Conservation (phyloP, 23 red algal genomes). For the Gracilaria vermiculophylla region DNA sequence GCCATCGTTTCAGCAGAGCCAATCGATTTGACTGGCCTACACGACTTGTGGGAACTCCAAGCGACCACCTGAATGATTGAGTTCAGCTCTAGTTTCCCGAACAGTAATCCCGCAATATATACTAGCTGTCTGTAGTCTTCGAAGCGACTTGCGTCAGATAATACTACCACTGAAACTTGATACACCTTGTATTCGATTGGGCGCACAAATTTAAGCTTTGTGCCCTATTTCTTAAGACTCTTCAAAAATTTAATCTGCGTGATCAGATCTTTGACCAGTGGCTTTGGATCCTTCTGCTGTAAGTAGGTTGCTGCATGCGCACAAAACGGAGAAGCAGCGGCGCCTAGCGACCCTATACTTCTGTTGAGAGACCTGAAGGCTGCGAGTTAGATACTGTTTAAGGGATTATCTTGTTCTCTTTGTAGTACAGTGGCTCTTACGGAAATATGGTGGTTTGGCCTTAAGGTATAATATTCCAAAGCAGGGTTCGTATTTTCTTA, state of each 20-base stretch:
- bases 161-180: neutral
- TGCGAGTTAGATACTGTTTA: neutral
- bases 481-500: too few species aligned
- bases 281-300: constrained; percentile 11
- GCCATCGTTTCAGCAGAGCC: constrained; percentile 27
- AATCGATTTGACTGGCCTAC: neutral
- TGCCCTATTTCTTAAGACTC: neutral
- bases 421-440: too few species aligned
- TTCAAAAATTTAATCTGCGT: constrained; percentile 5
- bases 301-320: neutral
- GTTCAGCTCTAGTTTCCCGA: neutral
- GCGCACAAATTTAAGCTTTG: neutral
- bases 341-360: neutral
- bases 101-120: constrained; percentile 21
- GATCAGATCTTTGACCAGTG: constrained; percentile 30
- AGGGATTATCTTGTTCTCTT: too few species aligned
- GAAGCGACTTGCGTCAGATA: constrained; percentile 2
- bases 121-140: constrained; percentile 25
- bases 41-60: constrained; percentile 22
- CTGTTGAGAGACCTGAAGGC: constrained; percentile 15
- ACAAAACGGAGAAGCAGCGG: constrained; percentile 34
- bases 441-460: too few species aligned
- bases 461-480: too few species aligned
- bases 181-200: neutral
- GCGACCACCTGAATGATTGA: neutral